A percentile compares a stretch with the other conserved stretches of the same genome.
These are phyloP conservation scores for Aspergillus japonicus DNA, from an alignment of 2,329 filamentous ascomycete genomes.

Conservation along the genomic window DNA sequence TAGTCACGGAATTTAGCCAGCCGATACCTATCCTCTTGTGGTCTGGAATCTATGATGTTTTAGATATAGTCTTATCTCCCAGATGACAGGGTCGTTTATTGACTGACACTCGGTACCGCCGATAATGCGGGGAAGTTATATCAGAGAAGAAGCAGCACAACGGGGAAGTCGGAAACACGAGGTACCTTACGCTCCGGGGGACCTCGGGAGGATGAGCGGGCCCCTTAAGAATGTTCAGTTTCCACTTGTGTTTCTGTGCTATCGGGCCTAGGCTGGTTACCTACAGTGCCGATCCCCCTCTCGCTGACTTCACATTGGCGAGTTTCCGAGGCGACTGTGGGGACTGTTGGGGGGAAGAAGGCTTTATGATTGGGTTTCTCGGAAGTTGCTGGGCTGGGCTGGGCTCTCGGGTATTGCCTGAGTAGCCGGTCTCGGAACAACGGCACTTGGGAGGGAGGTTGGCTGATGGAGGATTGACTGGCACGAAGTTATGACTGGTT, in stretches of 20 bases:
- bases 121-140: background rate
- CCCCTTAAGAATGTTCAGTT: background rate
- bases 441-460: background rate
- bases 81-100: no score
- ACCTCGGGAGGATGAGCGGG: background rate
- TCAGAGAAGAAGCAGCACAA: background rate
- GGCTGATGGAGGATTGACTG: no score
- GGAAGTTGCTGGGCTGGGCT: slow-evolving; percentile 6
- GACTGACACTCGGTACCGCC: no score
- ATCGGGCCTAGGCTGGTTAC: no score
- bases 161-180: background rate
- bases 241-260: slow-evolving; percentile 9
- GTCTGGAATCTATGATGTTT: no score
- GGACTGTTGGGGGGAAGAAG: background rate
- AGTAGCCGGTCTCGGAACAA: background rate
- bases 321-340: slow-evolving; percentile 12
- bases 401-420: background rate
- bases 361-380: slow-evolving; percentile 19
- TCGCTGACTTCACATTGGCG: slow-evolving; percentile 3
- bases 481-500: no score
- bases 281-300: no score
- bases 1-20: no score
- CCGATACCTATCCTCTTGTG: no score
- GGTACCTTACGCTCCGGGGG: background rate
- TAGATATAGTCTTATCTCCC: no score